Conservation (phyloP, 139 green algal genomes). For the Asterochloris sp. region DNA sequence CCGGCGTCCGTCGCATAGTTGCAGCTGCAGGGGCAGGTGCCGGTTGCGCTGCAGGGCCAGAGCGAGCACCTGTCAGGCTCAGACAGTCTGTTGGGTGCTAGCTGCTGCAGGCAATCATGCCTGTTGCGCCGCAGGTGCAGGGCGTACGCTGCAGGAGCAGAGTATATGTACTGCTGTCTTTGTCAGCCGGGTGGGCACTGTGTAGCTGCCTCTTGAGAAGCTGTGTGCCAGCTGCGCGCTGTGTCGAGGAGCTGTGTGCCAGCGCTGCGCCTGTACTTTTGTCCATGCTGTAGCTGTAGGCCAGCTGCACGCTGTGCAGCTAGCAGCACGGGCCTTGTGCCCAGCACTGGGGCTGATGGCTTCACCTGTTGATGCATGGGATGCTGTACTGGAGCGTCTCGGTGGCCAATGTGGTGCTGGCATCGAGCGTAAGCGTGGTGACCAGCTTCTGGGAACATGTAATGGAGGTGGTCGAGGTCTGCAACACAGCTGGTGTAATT, state of each 20-base stretch:
- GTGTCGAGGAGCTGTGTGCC: no score
- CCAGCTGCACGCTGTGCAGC: not conserved
- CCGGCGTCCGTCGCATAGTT: conserved; percentile 53
- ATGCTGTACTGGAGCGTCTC: conserved; percentile 55
- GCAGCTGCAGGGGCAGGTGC: conserved; percentile 74
- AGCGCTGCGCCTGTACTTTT: no score
- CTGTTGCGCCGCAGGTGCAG: no score
- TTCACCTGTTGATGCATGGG: conserved; percentile 62
- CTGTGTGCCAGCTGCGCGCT: no score
- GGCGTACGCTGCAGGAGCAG: not conserved
- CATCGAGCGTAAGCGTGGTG: conserved; percentile 52
- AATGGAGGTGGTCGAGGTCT: conserved; percentile 5
- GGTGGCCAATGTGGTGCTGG: conserved; percentile 42
- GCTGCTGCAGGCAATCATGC: not conserved
- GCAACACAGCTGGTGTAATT: not conserved
- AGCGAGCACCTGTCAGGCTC: not conserved
- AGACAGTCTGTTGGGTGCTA: not conserved
- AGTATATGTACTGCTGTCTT: not conserved
- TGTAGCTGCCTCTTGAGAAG: no score
- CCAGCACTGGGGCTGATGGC: not conserved
- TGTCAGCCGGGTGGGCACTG: not conserved
- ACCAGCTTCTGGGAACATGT: conserved; percentile 67
- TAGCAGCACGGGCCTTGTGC: not conserved
- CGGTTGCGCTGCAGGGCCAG: conserved; percentile 35
- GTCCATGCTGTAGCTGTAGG: not conserved